phyloP scores from a whole-genome alignment of 1,139 yeast genomes.

The Kodamaea suecica region DNA sequence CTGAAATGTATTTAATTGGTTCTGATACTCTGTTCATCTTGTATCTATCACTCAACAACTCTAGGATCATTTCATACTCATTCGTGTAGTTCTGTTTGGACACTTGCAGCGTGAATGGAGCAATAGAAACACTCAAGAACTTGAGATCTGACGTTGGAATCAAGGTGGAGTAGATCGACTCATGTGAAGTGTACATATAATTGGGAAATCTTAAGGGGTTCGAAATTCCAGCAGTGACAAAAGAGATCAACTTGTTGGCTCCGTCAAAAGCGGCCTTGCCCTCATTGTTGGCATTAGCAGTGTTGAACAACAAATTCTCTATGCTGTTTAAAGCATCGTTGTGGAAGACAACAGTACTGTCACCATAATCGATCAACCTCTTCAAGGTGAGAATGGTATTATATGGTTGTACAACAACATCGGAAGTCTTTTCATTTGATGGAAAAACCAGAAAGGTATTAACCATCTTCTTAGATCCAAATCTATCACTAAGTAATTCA shows the following conservation, averaged over 20 bases:
- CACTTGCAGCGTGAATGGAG: conserved; percentile 66
- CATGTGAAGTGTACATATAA: conserved; percentile 83
- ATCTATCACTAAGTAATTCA: conserved; percentile 77
- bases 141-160: conserved; percentile 90
- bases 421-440: conserved; percentile 69
- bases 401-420: conserved; percentile 96
- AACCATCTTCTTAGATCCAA: conserved; percentile 71
- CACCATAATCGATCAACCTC: conserved; percentile 79
- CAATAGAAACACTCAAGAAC: conserved; percentile 79
- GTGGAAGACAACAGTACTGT: conserved; percentile 83
- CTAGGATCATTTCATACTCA: conserved; percentile 82
- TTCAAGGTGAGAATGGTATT: conserved; percentile 80
- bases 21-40: conserved; percentile 63
- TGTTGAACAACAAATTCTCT: conserved; percentile 46
- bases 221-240: conserved; percentile 80
- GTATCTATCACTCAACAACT: conserved; percentile 74
- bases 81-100: conserved; percentile 58
- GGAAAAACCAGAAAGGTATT: conserved; percentile 90
- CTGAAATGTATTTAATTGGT: conserved; percentile 56
- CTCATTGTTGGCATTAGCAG: conserved; percentile 13
- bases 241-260: conserved; percentile 80
- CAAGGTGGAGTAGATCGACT: conserved; percentile 76
- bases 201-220: conserved; percentile 90
- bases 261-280: conserved; percentile 58
- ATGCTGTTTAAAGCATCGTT: conserved; percentile 77